phyloP scores from a whole-genome alignment of 352 stramenopile genomes.

The Globisporangium nodosum region DNA sequence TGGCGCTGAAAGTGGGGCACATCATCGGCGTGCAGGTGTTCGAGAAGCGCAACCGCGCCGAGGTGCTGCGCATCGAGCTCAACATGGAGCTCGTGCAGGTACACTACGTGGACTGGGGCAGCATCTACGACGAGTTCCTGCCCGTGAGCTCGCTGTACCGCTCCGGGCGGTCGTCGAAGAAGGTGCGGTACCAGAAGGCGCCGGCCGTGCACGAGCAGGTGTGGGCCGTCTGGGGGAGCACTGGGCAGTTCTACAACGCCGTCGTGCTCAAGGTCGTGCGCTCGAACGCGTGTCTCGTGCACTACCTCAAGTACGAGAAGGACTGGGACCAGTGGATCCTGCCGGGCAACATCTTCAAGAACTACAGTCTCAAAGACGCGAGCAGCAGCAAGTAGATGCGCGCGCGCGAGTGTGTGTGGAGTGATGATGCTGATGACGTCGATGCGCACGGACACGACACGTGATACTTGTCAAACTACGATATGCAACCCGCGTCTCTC shows the following conservation, averaged over 20 bases:
- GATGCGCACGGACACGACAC: not conserved
- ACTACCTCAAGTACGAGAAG: slow-evolving; percentile 83
- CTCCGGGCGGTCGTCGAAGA: slow-evolving; percentile 32
- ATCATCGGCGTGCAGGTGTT: slow-evolving; percentile 70
- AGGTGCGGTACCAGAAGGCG: slow-evolving; percentile 52
- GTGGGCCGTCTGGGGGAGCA: slow-evolving; percentile 68
- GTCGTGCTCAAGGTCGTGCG: slow-evolving; percentile 77
- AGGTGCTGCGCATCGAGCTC: slow-evolving; percentile 55
- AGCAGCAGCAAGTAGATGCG: not conserved
- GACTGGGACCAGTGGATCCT: slow-evolving; percentile 84
- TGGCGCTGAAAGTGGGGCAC: slow-evolving; percentile 55
- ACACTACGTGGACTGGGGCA: slow-evolving; percentile 77
- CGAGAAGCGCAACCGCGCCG: slow-evolving; percentile 64
- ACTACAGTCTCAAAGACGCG: slow-evolving; percentile 31
- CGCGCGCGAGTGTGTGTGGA: not conserved
- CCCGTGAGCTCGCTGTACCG: slow-evolving; percentile 53
- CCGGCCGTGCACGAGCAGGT: slow-evolving; percentile 69
- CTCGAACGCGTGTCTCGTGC: slow-evolving; percentile 70
- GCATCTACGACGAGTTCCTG: slow-evolving; percentile 79
- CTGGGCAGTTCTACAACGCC: slow-evolving; percentile 66
- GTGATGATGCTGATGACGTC: not conserved
- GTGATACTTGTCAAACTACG: not conserved
- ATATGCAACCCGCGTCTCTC: too few relatives aligned
- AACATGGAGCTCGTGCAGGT: slow-evolving; percentile 75
- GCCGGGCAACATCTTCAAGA: slow-evolving; percentile 74